A percentile compares a stretch with the other conserved stretches of the same genome.
These are phyloP conservation scores for Daldinia grandis DNA, from an alignment of 495 filamentous ascomycete genomes.

Conservation along the genomic window DNA sequence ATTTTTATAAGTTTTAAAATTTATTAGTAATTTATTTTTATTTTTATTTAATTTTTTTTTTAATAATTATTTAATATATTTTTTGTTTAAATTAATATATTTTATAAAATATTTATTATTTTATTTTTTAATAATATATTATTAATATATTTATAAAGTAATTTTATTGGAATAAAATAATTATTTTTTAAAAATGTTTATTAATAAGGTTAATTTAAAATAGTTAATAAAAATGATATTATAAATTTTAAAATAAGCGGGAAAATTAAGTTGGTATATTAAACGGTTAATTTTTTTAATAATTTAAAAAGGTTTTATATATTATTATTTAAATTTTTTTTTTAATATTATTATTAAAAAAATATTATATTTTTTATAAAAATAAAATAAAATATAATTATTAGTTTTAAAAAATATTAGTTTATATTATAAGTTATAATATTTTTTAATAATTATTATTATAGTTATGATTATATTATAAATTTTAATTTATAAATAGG, in stretches of 20 bases:
- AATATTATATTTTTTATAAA: slow-evolving; percentile 13
- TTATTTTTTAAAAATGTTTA: background rate
- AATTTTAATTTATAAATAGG: background rate
- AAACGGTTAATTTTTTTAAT: slow-evolving; percentile 5
- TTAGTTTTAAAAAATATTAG: slow-evolving; percentile 6
- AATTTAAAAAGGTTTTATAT: background rate
- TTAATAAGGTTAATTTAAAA: no score
- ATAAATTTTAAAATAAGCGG: background rate
- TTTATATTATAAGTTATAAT: background rate
- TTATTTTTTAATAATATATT: slow-evolving; percentile 3
- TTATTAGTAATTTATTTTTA: slow-evolving; percentile 1
- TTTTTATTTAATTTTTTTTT: background rate
- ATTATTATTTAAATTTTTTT: no score
- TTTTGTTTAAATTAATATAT: background rate
- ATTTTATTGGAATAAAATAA: background rate
- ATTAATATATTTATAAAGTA: background rate
- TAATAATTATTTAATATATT: slow-evolving; percentile 6
- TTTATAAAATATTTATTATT: slow-evolving; percentile 2
- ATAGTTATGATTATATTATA: background rate
- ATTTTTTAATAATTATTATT: background rate
- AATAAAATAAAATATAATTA: background rate
- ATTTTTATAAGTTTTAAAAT: no score
- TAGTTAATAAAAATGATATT: background rate
- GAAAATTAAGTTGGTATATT: slow-evolving; percentile 1
- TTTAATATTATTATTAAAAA: no score